These are phyloP conservation scores for Prunus kanzakura DNA, from an alignment of 306 rosid species.

Conservation along the genomic window DNA sequence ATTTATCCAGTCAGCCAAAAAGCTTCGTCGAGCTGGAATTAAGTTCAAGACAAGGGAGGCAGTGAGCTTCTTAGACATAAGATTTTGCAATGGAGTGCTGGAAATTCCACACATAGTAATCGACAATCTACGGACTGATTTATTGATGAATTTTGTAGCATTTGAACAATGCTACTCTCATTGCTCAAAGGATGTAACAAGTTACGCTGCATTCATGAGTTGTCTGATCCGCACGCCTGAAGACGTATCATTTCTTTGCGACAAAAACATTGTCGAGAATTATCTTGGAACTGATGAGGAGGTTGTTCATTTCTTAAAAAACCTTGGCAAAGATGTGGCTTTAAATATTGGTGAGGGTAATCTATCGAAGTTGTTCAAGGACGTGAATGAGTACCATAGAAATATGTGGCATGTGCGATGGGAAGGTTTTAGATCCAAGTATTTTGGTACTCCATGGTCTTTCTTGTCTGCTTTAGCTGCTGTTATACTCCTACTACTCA, in stretches of 20 bases:
- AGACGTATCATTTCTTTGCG: slow-evolving; percentile 52
- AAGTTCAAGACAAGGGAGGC: slow-evolving; percentile 9
- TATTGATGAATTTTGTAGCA: slow-evolving; percentile 43
- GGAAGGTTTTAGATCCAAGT: slow-evolving; percentile 53
- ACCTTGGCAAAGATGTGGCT: slow-evolving; percentile 46
- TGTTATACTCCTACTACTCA: slow-evolving; percentile 32
- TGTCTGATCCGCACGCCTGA: slow-evolving; percentile 42
- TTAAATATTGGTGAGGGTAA: slow-evolving; percentile 40
- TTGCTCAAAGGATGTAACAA: slow-evolving; percentile 32
- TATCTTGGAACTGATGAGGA: slow-evolving; percentile 48
- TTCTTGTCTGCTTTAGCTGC: slow-evolving; percentile 61
- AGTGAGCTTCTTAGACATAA: slow-evolving; percentile 32
- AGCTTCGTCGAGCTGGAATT: slow-evolving; percentile 51
- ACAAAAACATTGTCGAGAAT: slow-evolving; percentile 48
- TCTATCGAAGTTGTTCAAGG: slow-evolving; percentile 34
- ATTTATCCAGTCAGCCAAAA: not conserved
- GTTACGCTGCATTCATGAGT: slow-evolving; percentile 45
- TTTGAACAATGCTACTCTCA: slow-evolving; percentile 50
- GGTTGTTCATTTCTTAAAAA: slow-evolving; percentile 34
- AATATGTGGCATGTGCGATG: slow-evolving; percentile 48
- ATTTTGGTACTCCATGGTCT: slow-evolving; percentile 58
- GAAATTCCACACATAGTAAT: slow-evolving; percentile 45
- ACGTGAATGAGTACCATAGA: slow-evolving; percentile 35
- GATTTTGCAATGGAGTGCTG: slow-evolving; percentile 40
- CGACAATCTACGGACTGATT: slow-evolving; percentile 32